These are phyloP conservation scores for Fusarium euwallaceae DNA, from an alignment of 2,329 filamentous ascomycete species.

Conservation along the genomic window DNA sequence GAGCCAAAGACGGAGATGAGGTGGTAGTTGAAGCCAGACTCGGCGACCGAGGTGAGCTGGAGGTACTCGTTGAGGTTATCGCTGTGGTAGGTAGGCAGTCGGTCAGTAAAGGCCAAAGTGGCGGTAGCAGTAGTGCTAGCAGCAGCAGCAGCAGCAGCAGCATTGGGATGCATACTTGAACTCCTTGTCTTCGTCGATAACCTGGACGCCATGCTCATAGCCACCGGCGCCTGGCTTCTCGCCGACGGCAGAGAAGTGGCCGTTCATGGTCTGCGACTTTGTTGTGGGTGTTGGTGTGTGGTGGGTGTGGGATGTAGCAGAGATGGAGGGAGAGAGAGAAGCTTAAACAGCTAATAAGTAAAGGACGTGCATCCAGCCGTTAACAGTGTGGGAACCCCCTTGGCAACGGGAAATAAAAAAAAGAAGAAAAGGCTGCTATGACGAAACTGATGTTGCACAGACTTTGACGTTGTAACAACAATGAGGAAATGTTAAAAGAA, in stretches of 20 bases:
- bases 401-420: constrained; percentile 8
- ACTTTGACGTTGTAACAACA: neutral
- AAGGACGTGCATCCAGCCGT: constrained; percentile 40
- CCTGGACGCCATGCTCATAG: constrained; percentile 95
- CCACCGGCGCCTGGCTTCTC: constrained; percentile 72
- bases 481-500: neutral
- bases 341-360: constrained; percentile 28
- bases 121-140: neutral
- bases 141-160: neutral
- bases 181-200: constrained; percentile 90
- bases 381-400: constrained; percentile 32
- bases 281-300: constrained; percentile 17
- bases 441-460: constrained; percentile 4
- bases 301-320: constrained; percentile 17
- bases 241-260: constrained; percentile 83
- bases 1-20: constrained; percentile 99
- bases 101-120: constrained; percentile 29
- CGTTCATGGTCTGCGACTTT: constrained; percentile 71
- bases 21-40: constrained; percentile 98
- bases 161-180: constrained; percentile 81
- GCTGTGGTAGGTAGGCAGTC: constrained; percentile 59
- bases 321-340: constrained; percentile 7
- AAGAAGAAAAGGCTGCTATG: constrained; percentile 7
- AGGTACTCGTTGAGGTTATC: constrained; percentile 86
- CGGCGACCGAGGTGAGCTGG: constrained; percentile 80